A percentile compares a stretch with the other conserved stretches of the same genome.
Evolutionary conservation across 2,329 filamentous ascomycete species (phyloP).

Genomic region (Botryotinia calthae): DNA sequence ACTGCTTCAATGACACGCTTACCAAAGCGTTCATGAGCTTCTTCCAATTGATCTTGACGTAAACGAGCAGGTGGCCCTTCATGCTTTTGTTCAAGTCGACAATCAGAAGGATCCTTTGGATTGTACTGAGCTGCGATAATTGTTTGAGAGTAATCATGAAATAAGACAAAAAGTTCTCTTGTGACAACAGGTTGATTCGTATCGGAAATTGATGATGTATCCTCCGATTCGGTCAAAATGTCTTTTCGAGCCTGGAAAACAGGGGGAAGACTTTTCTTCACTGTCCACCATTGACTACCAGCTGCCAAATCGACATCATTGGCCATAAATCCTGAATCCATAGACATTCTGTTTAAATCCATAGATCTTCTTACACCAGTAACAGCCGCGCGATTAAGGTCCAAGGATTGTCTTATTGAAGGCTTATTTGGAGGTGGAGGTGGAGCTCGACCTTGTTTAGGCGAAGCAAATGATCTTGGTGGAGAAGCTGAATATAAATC

Average conservation of each 20-base stretch:
- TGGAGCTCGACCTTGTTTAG: conserved; percentile 41
- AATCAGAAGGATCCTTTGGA: conserved; percentile 67
- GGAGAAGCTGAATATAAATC: conserved; percentile 40
- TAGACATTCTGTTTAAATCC: conserved; percentile 71
- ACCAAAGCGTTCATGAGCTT: conserved; percentile 78
- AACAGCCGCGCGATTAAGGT: conserved; percentile 54
- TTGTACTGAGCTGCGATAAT: conserved; percentile 80
- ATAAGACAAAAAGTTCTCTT: conserved; percentile 83
- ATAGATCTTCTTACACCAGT: conserved; percentile 50
- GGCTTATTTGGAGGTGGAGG: conserved; percentile 45
- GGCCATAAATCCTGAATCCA: conserved; percentile 81
- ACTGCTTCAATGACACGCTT: conserved; percentile 71
- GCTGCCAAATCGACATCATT: conserved; percentile 78
- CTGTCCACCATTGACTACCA: conserved; percentile 81
- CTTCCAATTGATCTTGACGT: conserved; percentile 90
- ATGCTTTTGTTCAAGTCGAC: conserved; percentile 78
- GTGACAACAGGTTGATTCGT: conserved; percentile 70
- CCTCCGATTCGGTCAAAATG: conserved; percentile 77
- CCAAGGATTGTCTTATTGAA: conserved; percentile 59
- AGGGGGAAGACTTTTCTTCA: conserved; percentile 75
- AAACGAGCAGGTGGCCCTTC: conserved; percentile 76
- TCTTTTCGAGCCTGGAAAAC: conserved; percentile 80
- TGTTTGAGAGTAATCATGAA: conserved; percentile 95
- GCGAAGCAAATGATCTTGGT: conserved; percentile 35
- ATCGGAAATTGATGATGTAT: conserved; percentile 66